Base-by-base conservation (phyloP, 2,329 filamentous ascomycete genomes). In the Emericellopsis cladophorae region DNA sequence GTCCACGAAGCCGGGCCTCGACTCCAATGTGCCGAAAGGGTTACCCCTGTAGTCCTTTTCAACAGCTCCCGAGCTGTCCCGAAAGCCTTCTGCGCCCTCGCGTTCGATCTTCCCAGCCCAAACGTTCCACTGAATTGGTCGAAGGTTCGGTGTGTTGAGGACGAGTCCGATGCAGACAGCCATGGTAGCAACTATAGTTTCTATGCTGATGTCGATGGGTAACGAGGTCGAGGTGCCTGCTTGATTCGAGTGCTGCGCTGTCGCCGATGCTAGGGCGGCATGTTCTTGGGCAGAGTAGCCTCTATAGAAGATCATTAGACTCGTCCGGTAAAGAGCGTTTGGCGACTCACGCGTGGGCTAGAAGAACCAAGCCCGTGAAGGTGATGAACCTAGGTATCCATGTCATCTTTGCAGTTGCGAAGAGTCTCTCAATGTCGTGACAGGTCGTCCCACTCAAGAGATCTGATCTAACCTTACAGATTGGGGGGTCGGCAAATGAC, bases 201-300 rank as follows among this genome's bases (percentile, higher is more conserved):
- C 92, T 50, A 94, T 72, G 31, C 79, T 77, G 52, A 98, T 93
- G 55, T 98, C 92, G 46, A 84, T 64, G 0, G 92, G 90, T 2
- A 96, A 72, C 14, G 72, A 66, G 43, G 61, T 54, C 40, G 59
- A 49, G 3, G 64, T 52, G 12, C 64, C 54, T 15, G 23, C 9
- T 34, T 5, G 21, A 4, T 70, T 54, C 4, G 65, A 53, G 34
- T 68, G 57, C 24, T 66, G 63, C 35, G 66, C 57, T 40, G 68
- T 60, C 29, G 68, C 67, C 42, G 80, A 74, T 50, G 80, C 76
- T 39, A 94, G 74, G 18, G 79, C 71, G 7, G 86, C 83, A 65
- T 95, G 85, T 65, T 98, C 92, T 62, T 95, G 84, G 37, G 89
- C 88, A 40, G 92, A 98, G 65, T 96, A 98, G 65, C 89, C 93